Base-by-base conservation (phyloP, 768 basidiomycete genomes). In the Naganishia antarctica region DNA sequence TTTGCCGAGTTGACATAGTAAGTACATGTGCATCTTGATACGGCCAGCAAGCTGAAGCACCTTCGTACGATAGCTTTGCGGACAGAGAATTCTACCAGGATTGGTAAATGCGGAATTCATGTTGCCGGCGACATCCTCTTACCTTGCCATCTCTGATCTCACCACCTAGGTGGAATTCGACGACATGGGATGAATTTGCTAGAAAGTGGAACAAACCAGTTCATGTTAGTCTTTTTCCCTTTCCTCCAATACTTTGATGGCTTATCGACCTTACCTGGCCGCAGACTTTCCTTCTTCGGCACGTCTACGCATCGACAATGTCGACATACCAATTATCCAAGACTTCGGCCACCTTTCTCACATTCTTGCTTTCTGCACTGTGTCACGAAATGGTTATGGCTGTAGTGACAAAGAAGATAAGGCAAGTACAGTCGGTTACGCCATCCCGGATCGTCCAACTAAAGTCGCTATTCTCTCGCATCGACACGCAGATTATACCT, bases 201-300 rank as follows among this genome's bases (percentile, higher is more conserved):
- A 86, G 96, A 46, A 93, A 94, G 80, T 98, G 96, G 94, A 98
- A 98, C 80, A 91, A 90, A 45, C 94, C 94, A 12, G 94, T 97
- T 32, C 87, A 98, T 43, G 76, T 74, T 44, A 58, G 74, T 70
- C 6, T 15, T n/a, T n/a, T 21, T 4, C 3, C 26, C n/a, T 28
- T 41, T 13, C 26, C n/a, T 18, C 43, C 43, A n/a, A 6, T 21
- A n/a, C n/a, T 21, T 18, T 5, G 11, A 21, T n/a, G 13, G n/a
- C 18, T 44, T 44, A 11, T n/a, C 13, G n/a, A 15, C 11, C n/a
- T 32, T 45, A 51, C 48, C 41, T 65, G n/a, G n/a, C n/a, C 60
- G 49, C 31, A 76, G 73, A 76, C 76, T 16, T 78, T 79, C 83
- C 84, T 99, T 41, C 83, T 98, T 18, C 86, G 91, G 12, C 96